Base-by-base conservation (phyloP, 805 yeast genomes). In the Barnettozyma siamensis region DNA sequence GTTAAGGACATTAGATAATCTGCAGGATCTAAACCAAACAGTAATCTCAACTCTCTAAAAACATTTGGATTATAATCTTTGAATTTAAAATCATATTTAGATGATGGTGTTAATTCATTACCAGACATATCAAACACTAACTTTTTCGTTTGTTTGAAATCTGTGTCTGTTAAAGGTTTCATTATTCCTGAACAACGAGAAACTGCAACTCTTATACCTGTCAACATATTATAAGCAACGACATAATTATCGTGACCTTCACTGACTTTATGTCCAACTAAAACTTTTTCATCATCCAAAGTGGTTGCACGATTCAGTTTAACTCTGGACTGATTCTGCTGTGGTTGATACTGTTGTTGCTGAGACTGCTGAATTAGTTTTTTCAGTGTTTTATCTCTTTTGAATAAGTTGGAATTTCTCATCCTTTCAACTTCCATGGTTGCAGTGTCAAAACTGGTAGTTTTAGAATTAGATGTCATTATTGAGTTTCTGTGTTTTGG, bases 31-130 rank as follows among this genome's bases (percentile, higher is more conserved):
- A 93, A 71, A 12, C 89, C 88, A 66, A 94, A 93, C 32, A 78
- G 57, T 6, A 76, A 67, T 40, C 99, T 69, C 41, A 93, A 65
- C 50, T 87, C 95, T 33, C 98, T 69, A 60, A 93, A 93, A 4
- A 93, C 97, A 61, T 83, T 87, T 0, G 99, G 99, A 17, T 88
- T 75, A 64, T 93, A 93, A 61, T 93, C 99, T 65, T 93, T 93
- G 63, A 93, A 93, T 62, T 91, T 91, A 70, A 93, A 93, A 51
- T 89, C 96, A 64, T 89, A 89, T 60, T 85, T 88, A 0, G 97
- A 84, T 0, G 96, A 87, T 0, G 98, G 98, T 0, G 95, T 88
- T 50, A 83, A 66, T 55, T 88, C 94, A 53, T 83, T 86, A 2
- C 98, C 97, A 47, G 77, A 80, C 57, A 82, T 73, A 55, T 86